A percentile compares a stretch with the other conserved stretches of the same genome.
These are phyloP conservation scores for Aspergillus glaucus DNA, from an alignment of 2,329 filamentous ascomycete genomes.

Conservation along the genomic window DNA sequence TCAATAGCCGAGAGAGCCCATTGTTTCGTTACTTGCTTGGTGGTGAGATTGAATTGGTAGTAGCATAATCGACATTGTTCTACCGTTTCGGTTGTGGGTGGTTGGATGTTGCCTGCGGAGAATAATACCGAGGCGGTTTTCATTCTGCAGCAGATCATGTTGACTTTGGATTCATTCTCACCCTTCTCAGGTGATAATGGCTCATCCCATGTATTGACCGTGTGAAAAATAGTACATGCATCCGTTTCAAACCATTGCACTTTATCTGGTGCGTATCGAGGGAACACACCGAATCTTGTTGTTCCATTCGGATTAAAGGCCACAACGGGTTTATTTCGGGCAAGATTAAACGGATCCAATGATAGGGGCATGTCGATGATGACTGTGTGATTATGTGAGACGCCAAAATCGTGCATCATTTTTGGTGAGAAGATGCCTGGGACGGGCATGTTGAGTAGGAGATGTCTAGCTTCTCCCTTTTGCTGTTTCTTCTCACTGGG, in stretches of 20 bases:
- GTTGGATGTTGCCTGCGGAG: constrained; percentile 56
- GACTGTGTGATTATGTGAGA: constrained; percentile 55
- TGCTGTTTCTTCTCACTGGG: constrained; percentile 25
- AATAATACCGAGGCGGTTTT: constrained; percentile 62
- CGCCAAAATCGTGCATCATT: constrained; percentile 74
- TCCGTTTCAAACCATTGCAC: constrained; percentile 64
- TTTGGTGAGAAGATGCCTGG: constrained; percentile 58
- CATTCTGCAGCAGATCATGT: constrained; percentile 60
- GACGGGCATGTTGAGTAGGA: constrained; percentile 48
- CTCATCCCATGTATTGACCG: constrained; percentile 64
- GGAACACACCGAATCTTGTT: constrained; percentile 63
- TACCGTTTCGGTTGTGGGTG: constrained; percentile 43
- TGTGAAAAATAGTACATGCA: constrained; percentile 65
- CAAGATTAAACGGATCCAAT: constrained; percentile 51
- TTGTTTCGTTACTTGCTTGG: constrained; percentile 50
- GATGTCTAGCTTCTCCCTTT: background rate
- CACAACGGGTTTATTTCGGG: constrained; percentile 42
- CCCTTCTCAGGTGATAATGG: constrained; percentile 8
- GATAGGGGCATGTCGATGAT: constrained; percentile 65
- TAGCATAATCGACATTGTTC: constrained; percentile 66
- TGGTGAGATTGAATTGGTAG: constrained; percentile 49
- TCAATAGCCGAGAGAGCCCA: constrained; percentile 60
- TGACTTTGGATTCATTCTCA: constrained; percentile 41
- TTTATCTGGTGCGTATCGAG: constrained; percentile 50
- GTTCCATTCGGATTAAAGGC: constrained; percentile 52